phyloP scores from a whole-genome alignment of 257 asterid genomes.

The Salvia miltiorrhiza region DNA sequence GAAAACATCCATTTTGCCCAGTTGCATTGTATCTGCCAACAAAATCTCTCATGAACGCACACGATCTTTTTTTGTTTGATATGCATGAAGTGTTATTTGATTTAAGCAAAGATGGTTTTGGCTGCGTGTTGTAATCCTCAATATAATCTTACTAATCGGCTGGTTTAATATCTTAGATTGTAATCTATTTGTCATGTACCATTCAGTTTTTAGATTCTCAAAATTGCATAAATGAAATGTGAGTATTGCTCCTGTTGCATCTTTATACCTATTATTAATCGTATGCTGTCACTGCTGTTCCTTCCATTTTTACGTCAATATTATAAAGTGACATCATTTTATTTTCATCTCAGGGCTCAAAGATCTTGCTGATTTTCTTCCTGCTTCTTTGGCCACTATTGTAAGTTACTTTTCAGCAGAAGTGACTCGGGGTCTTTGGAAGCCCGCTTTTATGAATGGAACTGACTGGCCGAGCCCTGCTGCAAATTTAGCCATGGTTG shows the following conservation, averaged over 20 bases:
- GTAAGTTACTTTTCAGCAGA: constrained; percentile 94
- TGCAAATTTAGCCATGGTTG: constrained; percentile 73
- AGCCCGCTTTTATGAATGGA: constrained; percentile 95
- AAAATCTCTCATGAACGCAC: not conserved
- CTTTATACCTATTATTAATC: constrained; percentile 6
- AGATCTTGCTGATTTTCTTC: constrained; percentile 97
- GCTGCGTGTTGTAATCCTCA: too few species aligned
- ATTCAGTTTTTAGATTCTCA: not conserved
- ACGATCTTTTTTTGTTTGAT: not conserved
- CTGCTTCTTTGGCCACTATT: constrained; percentile 90
- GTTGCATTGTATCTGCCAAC: not conserved
- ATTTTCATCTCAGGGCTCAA: constrained; percentile 75
- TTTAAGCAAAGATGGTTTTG: too few species aligned
- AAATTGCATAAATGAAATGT: constrained; percentile 3
- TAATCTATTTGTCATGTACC: not conserved
- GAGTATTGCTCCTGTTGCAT: not conserved
- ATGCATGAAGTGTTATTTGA: not conserved
- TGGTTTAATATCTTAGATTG: constrained; percentile 3
- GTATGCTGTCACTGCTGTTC: constrained; percentile 13
- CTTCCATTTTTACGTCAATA: constrained; percentile 12
- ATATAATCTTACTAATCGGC: not conserved
- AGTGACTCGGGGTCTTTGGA: constrained; percentile 96
- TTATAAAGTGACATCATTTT: constrained; percentile 7
- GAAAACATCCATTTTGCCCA: not conserved
- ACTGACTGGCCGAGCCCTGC: constrained; percentile 99